Base-by-base conservation (phyloP, 352 stramenopile species). In the Globisporangium uncinulatum region DNA sequence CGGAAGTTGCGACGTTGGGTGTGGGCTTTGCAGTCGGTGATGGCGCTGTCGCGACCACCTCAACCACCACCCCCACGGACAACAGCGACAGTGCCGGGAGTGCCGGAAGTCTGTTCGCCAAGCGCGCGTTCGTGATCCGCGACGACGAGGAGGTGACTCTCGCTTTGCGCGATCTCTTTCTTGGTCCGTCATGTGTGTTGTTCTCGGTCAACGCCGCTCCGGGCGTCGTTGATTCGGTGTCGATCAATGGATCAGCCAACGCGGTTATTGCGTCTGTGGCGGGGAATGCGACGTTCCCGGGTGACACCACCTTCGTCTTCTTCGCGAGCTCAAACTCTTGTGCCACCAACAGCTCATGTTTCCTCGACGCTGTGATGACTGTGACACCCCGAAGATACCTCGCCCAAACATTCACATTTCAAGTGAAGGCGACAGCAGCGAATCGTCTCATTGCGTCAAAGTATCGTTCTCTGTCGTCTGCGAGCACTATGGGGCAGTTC, bases 71-170 rank as follows among this genome's bases (percentile, higher is more conserved):
- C 5, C 17, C 15, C 42, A 21, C 14, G 15, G 24, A 49, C 10
- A 48, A 63, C 37, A 47, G 17, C 36, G 17, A 1, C 48, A 43
- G 41, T 24, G 29, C 19, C 36, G 48, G 3, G 29, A 53, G 32
- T n/a, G n/a, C n/a, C n/a, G n/a, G n/a, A n/a, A n/a, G 17, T 6
- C n/a, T 24, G 43, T 53, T 10, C 21, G 34, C 1, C 51, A 57
- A 31, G 17, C 57, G 66, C 6, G 55, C 52, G 0, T 79, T 84
- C 31, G 55, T 70, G 42, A 57, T 82, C 10, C 36, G 17, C 5
- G 70, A 85, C 14, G 69, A 83, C 52, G 63, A 81, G 51, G 79
- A 63, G 43, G 59, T 81, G 8, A 71, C 34, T 39, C 8, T 39
- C 34, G 34, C 34, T 8, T 39, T 39, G 34, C 34, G 34, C 5